A percentile compares a stretch with the other conserved stretches of the same genome.
phyloP scores from a whole-genome alignment of 495 filamentous ascomycete genomes.

The Tuber melanosporum region DNA sequence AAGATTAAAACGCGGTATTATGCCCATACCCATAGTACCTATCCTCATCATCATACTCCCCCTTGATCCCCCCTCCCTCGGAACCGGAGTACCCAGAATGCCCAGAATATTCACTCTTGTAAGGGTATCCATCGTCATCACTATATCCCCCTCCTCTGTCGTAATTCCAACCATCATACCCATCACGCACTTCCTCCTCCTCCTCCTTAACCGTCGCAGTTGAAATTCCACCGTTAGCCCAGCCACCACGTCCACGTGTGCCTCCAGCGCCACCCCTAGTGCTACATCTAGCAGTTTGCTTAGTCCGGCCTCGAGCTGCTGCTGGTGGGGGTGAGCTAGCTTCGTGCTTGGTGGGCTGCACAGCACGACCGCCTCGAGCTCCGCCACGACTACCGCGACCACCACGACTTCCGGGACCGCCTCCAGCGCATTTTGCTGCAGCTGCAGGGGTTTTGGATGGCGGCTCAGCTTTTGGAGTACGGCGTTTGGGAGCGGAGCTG shows the following conservation, averaged over 20 bases:
- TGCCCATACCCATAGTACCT: not conserved
- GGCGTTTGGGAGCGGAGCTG: not conserved
- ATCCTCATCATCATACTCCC: not conserved
- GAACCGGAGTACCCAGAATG: not conserved
- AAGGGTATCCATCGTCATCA: not conserved
- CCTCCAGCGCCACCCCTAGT: not conserved
- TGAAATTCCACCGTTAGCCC: not conserved
- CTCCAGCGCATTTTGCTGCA: not conserved
- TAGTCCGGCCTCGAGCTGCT: not conserved
- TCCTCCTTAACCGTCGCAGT: not conserved
- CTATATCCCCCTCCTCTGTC: not conserved
- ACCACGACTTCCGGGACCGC: not conserved
- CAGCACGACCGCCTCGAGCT: not conserved
- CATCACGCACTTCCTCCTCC: not conserved
- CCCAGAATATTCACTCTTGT: not conserved
- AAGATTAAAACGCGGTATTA: not conserved
- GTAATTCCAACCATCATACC: not conserved
- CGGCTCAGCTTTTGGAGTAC: not conserved
- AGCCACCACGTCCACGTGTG: not conserved
- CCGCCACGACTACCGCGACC: not conserved
- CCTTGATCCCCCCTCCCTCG: not conserved
- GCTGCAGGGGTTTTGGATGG: not conserved
- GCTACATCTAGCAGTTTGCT: not conserved
- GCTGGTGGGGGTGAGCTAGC: not conserved
- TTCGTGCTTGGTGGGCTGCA: not conserved